Percentiles rank a stretch among this genome's conserved stretches.
Evolutionary conservation across 108 stramenopile species (phyloP).

Genomic region (Parietichytrium sp.): DNA sequence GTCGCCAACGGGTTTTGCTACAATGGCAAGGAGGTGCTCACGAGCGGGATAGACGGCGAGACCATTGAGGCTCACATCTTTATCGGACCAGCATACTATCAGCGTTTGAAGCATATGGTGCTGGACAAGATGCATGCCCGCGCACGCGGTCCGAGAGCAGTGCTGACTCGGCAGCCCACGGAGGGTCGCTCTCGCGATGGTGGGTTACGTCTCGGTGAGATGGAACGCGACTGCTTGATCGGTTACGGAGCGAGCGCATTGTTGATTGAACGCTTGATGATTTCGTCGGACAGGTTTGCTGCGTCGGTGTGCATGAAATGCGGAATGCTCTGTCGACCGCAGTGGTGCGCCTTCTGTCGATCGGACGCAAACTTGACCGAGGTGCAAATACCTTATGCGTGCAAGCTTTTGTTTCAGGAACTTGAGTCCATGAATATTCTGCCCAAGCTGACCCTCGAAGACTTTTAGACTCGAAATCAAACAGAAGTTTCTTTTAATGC

Average conservation of each 20-base stretch:
- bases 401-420: constrained; percentile 72
- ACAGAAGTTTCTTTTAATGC: too few species aligned
- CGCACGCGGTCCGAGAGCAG: constrained; percentile 92
- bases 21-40: constrained; percentile 95
- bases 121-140: constrained; percentile 99
- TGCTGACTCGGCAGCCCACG: constrained; percentile 96
- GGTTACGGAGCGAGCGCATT: constrained; percentile 97
- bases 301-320: constrained; percentile 94
- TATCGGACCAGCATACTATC: constrained; percentile 99
- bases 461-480: too few species aligned
- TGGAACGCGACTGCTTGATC: constrained; percentile 99
- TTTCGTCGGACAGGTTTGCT: constrained; percentile 93
- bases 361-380: constrained; percentile 33
- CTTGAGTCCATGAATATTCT: constrained; percentile 67
- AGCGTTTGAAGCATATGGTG: constrained; percentile 99
- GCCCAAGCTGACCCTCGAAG: constrained; percentile 45
- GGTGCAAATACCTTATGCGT: constrained; percentile 66
- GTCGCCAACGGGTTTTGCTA: constrained; percentile 93
- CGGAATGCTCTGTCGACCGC: constrained; percentile 90
- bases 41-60: constrained; percentile 95
- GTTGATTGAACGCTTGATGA: constrained; percentile 95
- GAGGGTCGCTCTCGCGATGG: constrained; percentile 97
- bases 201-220: constrained; percentile 99
- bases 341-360: constrained; percentile 52
- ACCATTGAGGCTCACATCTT: constrained; percentile 91